Evolutionary conservation across 2,329 filamentous ascomycete genomes (phyloP), one percentile per base, ranked within the genome.

Genomic region (Ambrosiella cleistominuta): DNA sequence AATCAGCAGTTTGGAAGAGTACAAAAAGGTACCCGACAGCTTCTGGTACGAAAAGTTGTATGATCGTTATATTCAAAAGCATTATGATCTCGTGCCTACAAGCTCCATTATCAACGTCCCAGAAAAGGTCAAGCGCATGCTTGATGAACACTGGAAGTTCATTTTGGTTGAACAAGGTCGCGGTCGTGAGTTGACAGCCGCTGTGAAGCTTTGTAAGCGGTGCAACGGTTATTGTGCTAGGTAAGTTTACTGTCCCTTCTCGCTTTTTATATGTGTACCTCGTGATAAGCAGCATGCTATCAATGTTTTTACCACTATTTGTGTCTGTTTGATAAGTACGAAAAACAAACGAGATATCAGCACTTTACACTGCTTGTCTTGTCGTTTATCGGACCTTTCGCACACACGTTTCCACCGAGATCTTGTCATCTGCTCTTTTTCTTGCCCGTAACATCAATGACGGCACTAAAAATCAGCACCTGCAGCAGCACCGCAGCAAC

Each of bases 31-130:
- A 35, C 85, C 85, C 65, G 88, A 98, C 70, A 83, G 79, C 64
- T 98, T 98, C 69, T 98, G 90, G 86, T 98, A 88, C 69, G 91
- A 95, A 66, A 95, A 96, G 68, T 81, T 97, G 65, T 97, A 95
- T 70, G 93, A 98, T 72, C 86, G 93, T 60, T 98, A 97, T 72
- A 97, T 98, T 63, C 89, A 95, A 68, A 90, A 95, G 62, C 90
- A 91, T 70, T 97, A 97, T 76, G 93, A 98, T 66, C 86, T 96
- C 57, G 91, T 98, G 62, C 91, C 93, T 1, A 95, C 90, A 12
- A 81, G 79, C 61, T 82, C 86, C 66, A 93, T 98, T 66, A 91
- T 97, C 73, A 98, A 98, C 68, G 93, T 98, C 53, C 93, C 93
- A 4, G 85, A 85, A 64, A 88, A 86, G 67, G 91, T 98, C 67